Percentiles rank a stretch among this genome's conserved stretches.
phyloP scores from a whole-genome alignment of 2,329 filamentous ascomycete species.

The Colletotrichum shisoi region DNA sequence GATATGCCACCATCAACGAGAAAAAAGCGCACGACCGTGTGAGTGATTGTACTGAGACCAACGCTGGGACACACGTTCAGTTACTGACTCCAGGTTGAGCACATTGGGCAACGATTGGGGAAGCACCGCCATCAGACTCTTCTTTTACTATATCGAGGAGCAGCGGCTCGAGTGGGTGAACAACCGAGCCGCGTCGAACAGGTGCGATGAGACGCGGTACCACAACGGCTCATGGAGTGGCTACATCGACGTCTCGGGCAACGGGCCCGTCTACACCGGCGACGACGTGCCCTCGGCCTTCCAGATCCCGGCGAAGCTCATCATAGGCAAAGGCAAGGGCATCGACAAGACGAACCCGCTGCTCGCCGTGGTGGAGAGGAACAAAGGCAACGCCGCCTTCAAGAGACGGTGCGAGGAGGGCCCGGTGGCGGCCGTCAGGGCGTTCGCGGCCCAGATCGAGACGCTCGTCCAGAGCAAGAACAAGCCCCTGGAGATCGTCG shows the following conservation, averaged over 20 bases:
- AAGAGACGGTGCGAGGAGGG: background rate
- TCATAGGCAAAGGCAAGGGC: background rate
- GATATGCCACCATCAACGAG: background rate
- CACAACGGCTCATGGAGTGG: slow-evolving; percentile 11
- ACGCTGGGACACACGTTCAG: background rate
- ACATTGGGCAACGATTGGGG: slow-evolving; percentile 39
- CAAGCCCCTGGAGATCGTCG: background rate
- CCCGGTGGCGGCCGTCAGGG: background rate
- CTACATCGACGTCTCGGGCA: slow-evolving; percentile 37
- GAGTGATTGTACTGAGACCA: background rate
- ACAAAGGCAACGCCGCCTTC: background rate
- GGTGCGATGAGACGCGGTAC: background rate
- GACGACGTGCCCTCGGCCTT: slow-evolving; percentile 20
- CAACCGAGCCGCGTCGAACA: slow-evolving; percentile 4
- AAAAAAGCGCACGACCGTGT: background rate
- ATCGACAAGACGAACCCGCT: slow-evolving; percentile 29
- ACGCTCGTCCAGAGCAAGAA: background rate
- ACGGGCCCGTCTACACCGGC: slow-evolving; percentile 28
- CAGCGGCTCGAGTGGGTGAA: background rate
- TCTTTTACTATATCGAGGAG: background rate
- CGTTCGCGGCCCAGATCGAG: background rate
- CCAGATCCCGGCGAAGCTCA: slow-evolving; percentile 25
- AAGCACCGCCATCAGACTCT: slow-evolving; percentile 37
- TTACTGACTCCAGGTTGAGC: slow-evolving; percentile 9
- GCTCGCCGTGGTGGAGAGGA: slow-evolving; percentile 16